Conservation (phyloP, 2,329 filamentous ascomycete genomes). For the Xylaria digitata region DNA sequence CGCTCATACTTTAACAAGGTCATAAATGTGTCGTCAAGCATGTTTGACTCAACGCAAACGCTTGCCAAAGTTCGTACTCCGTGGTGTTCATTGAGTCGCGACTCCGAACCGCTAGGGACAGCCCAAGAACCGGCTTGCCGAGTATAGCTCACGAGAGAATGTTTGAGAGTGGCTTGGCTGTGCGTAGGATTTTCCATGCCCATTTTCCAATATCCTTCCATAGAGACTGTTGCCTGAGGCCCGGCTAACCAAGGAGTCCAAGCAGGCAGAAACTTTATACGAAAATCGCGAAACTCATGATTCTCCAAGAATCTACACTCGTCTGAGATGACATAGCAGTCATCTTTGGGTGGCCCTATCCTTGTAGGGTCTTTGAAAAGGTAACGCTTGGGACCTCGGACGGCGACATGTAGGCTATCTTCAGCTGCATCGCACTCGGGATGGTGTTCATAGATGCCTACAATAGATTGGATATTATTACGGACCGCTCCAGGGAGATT, state of each 20-base stretch:
- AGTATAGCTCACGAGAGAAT: background rate
- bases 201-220: conserved; percentile 30
- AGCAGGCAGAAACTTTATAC: conserved; percentile 37
- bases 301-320: conserved; percentile 46
- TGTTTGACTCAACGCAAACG: conserved; percentile 28
- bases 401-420: conserved; percentile 43
- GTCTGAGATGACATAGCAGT: conserved; percentile 49
- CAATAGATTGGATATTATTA: conserved; percentile 18
- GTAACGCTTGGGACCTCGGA: conserved; percentile 33
- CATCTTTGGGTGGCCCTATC: conserved; percentile 39
- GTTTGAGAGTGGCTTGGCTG: background rate
- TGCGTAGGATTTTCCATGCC: background rate
- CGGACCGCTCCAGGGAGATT: conserved; percentile 21
- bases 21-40: conserved; percentile 18
- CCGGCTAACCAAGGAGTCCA: conserved; percentile 29
- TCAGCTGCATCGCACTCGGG: conserved; percentile 50
- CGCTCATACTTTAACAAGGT: conserved; percentile 32
- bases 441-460: conserved; percentile 38
- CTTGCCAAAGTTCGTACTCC: conserved; percentile 29
- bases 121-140: conserved; percentile 17
- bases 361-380: conserved; percentile 50
- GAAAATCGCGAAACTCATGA: conserved; percentile 51
- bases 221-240: background rate
- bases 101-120: background rate
- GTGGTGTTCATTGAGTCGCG: conserved; percentile 13